These are phyloP conservation scores for Paracamarosporium sp. DNA, from an alignment of 2,329 filamentous ascomycete genomes.

Conservation along the genomic window DNA sequence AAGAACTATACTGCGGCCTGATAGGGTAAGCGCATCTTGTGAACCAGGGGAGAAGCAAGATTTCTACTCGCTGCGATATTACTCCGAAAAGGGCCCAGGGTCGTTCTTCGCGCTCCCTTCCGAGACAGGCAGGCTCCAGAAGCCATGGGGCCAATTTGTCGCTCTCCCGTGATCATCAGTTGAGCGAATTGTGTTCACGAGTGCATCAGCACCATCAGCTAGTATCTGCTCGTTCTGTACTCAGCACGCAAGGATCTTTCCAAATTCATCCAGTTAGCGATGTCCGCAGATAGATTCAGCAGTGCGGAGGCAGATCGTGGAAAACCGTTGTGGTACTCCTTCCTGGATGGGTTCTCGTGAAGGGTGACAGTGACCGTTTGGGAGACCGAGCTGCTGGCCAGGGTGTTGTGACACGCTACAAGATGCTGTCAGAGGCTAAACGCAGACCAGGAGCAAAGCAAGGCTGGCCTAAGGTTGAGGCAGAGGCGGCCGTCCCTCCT, in stretches of 20 bases:
- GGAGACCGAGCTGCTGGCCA: background rate
- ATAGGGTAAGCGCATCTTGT: conserved; percentile 1
- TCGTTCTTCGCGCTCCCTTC: background rate
- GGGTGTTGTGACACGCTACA: background rate
- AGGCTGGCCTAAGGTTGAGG: conserved; percentile 6
- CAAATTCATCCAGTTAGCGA: background rate
- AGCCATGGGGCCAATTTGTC: background rate
- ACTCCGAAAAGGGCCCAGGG: background rate
- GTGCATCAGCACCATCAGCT: background rate
- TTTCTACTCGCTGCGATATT: background rate
- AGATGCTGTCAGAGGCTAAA: background rate
- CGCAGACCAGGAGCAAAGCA: background rate
- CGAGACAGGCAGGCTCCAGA: conserved; percentile 4
- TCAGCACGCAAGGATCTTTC: background rate
- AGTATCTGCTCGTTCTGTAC: background rate
- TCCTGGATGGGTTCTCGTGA: background rate
- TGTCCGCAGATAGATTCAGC: conserved; percentile 4
- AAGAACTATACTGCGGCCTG: background rate
- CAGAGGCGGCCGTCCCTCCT: background rate
- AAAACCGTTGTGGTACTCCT: background rate
- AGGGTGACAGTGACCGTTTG: background rate
- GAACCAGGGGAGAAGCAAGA: background rate
- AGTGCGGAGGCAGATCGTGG: background rate
- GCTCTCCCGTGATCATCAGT: conserved; percentile 2
- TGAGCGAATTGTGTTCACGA: background rate